Base-by-base conservation (phyloP, 2,329 filamentous ascomycete species). In the Mariannaea elegans region DNA sequence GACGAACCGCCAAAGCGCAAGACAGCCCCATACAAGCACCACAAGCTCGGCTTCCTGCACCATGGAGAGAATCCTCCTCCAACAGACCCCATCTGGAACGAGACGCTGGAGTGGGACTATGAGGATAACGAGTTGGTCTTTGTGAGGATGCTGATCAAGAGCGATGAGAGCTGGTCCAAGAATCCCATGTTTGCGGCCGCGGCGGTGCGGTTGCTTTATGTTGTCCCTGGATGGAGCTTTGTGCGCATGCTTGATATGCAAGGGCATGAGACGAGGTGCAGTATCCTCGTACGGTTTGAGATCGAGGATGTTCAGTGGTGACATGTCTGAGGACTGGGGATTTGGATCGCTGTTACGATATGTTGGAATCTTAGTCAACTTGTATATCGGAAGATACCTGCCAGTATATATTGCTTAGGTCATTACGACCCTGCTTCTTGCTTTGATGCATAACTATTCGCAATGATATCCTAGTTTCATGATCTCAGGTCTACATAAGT, bases 71-170 rank as follows among this genome's bases (percentile, higher is more conserved):
- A 87, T 61, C 84, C 87, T 2, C 81, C 82, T 0, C 71, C 80
- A 0, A 88, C 81, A 0, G 87, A 90, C 61, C 88, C 88, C 0
- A 49, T 91, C 7, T 91, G 87, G 87, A 82, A 90, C 64, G 87
- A 90, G 72, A 78, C 77, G 13, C 76, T 91, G 8, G 86, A 89
- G 68, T 91, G 88, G 88, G 85, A 88, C 61, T 90, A 85, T 66
- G 84, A 88, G 6, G 87, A 90, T 56, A 89, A 86, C 64, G 88
- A 90, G 71, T 70, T 91, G 46, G 82, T 83, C 0, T 91, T 91
- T 66, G 64, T 91, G 65, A 79, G 88, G 0, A 80, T 91, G 59
- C 76, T 90, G 39, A 81, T 91, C 75, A 91, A 91, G 79, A 87
- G 84, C 64, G 88, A 90, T 59, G 86, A 88, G 59, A 82, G 81